A percentile compares a stretch with the other conserved stretches of the same genome.
Conservation (phyloP, 495 filamentous ascomycete species). For the Trypethelium eluteriae region DNA sequence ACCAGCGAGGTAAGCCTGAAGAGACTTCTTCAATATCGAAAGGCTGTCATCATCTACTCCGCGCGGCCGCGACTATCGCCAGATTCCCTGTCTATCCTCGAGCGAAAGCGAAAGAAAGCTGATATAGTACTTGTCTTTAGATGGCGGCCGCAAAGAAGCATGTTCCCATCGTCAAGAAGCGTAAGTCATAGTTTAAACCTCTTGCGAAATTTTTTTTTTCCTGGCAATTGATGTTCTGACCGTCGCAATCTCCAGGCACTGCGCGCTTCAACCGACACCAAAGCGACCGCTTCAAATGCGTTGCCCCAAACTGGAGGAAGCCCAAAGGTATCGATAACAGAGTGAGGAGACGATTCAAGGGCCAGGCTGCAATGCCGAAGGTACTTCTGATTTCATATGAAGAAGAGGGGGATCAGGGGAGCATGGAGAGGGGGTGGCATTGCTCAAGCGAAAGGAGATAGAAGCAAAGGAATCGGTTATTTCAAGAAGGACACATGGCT, state of each 20-base stretch:
- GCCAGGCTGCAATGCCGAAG: constrained; percentile 92
- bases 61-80: too few relatives aligned
- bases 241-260: constrained; percentile 39
- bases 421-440: too few relatives aligned
- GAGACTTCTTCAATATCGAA: background rate
- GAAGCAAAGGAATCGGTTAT: constrained; percentile 11
- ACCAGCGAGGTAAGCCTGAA: background rate
- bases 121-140: constrained; percentile 37
- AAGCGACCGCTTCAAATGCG: constrained; percentile 88
- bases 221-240: background rate
- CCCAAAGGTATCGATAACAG: constrained; percentile 98
- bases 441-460: background rate
- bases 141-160: constrained; percentile 99
- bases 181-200: constrained; percentile 50
- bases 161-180: constrained; percentile 99
- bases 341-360: constrained; percentile 87
- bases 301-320: constrained; percentile 87
- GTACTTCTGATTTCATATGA: constrained; percentile 44
- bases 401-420: background rate
- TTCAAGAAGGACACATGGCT: background rate
- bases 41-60: background rate
- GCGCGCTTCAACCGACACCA: constrained; percentile 93
- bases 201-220: background rate
- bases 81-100: too few relatives aligned
- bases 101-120: background rate